A percentile compares a stretch with the other conserved stretches of the same genome.
These are phyloP conservation scores for Trichoderma simmonsii DNA, from an alignment of 2,329 filamentous ascomycete genomes.

Conservation along the genomic window DNA sequence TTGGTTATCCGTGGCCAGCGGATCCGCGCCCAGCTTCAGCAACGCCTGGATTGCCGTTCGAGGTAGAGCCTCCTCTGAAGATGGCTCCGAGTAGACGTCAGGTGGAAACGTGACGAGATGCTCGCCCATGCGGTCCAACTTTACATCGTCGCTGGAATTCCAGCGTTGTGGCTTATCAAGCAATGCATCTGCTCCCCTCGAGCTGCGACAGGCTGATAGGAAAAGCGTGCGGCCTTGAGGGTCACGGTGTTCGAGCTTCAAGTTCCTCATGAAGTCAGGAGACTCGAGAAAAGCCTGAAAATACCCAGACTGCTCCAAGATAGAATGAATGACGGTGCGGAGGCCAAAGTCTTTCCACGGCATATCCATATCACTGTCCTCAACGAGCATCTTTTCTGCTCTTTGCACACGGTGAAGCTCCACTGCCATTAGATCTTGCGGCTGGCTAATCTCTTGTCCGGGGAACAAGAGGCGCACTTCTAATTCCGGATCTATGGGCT, in stretches of 20 bases:
- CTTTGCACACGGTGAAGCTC: background rate
- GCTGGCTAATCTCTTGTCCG: background rate
- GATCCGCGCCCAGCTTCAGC: background rate
- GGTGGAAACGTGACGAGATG: background rate
- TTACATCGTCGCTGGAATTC: background rate
- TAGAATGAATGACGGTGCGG: background rate
- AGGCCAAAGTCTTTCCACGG: background rate
- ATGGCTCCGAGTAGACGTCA: background rate
- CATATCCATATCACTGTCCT: background rate
- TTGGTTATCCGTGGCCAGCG: background rate
- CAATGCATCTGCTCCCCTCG: background rate
- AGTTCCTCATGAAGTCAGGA: background rate
- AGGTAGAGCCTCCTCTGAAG: background rate
- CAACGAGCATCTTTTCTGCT: background rate
- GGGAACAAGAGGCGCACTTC: background rate
- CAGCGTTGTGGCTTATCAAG: background rate
- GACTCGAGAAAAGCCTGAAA: background rate
- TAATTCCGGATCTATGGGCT: background rate
- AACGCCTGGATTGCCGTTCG: background rate
- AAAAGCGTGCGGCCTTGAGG: conserved; percentile 2
- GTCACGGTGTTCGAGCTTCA: background rate
- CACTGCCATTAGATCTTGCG: background rate
- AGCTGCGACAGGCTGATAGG: background rate
- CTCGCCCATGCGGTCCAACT: background rate
- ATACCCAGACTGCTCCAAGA: background rate